Percentiles rank a stretch among this genome's conserved stretches.
Evolutionary conservation across 257 asterid species (phyloP).

Genomic region (Rhazya stricta): DNA sequence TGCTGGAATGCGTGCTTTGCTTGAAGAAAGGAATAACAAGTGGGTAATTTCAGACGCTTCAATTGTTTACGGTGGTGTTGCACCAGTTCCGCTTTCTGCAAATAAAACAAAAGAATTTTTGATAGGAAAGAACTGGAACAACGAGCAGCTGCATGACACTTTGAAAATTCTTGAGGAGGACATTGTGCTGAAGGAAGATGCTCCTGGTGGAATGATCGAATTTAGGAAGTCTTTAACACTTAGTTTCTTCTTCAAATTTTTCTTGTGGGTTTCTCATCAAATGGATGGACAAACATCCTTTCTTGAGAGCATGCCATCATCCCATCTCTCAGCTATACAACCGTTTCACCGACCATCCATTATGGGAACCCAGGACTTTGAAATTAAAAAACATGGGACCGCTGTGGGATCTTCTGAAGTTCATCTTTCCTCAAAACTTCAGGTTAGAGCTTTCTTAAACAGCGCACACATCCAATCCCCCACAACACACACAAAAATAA

Average conservation of each 20-base stretch:
- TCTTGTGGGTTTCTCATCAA: conserved; percentile 80
- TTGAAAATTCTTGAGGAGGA: conserved; percentile 60
- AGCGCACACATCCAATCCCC: neutral
- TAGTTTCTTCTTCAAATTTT: conserved; percentile 89
- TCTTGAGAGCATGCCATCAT: conserved; percentile 46
- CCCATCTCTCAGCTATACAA: conserved; percentile 73
- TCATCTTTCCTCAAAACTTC: conserved; percentile 85
- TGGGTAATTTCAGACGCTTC: conserved; percentile 81
- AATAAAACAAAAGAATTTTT: conserved; percentile 49
- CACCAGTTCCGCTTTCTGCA: conserved; percentile 69
- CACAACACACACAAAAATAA: neutral
- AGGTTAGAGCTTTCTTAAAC: conserved; percentile 38
- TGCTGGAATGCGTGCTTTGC: conserved; percentile 80
- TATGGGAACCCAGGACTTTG: conserved; percentile 64
- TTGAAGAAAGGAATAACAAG: conserved; percentile 48
- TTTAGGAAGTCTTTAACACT: conserved; percentile 72
- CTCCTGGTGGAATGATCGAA: conserved; percentile 98
- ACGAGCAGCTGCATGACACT: conserved; percentile 57
- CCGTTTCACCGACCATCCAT: conserved; percentile 57
- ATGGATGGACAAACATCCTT: conserved; percentile 54
- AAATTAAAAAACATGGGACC: conserved; percentile 65
- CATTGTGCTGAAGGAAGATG: conserved; percentile 69
- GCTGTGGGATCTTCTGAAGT: conserved; percentile 87
- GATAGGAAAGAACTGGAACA: conserved; percentile 69
- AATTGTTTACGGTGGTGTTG: conserved; percentile 86